A percentile compares a stretch with the other conserved stretches of the same genome.
These are phyloP conservation scores for Corylus americana DNA, from an alignment of 306 rosid genomes.

Conservation along the genomic window DNA sequence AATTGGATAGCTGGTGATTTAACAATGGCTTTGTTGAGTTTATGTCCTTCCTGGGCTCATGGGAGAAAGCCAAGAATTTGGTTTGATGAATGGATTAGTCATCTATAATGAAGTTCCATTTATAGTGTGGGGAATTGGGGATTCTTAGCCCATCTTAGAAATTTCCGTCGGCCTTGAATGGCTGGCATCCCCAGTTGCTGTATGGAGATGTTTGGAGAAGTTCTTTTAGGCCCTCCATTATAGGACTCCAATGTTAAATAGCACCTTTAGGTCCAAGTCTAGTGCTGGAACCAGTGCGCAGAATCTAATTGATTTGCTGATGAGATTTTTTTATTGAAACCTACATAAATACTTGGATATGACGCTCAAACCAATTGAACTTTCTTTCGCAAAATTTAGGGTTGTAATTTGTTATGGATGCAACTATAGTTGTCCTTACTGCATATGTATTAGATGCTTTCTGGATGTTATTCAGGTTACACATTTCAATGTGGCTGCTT, in stretches of 20 bases:
- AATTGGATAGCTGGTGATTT: too few relatives aligned
- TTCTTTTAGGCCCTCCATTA: neutral
- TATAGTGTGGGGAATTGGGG: neutral
- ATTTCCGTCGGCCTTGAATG: neutral
- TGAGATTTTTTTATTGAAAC: too few relatives aligned
- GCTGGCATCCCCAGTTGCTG: neutral
- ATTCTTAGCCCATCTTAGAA: neutral
- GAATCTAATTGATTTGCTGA: too few relatives aligned
- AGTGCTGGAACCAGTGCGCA: neutral
- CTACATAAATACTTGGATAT: too few relatives aligned
- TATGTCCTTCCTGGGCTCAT: neutral
- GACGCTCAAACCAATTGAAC: neutral
- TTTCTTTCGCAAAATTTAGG: neutral
- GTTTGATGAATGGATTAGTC: neutral
- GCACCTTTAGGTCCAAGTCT: neutral
- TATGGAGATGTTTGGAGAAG: neutral
- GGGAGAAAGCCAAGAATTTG: neutral
- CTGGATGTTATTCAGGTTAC: neutral
- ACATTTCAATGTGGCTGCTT: neutral
- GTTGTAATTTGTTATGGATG: neutral
- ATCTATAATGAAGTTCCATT: neutral
- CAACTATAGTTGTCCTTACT: neutral
- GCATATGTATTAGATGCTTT: neutral
- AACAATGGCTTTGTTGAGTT: neutral
- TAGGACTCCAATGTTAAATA: neutral